phyloP scores from a whole-genome alignment of 768 basidiomycete genomes.

The Mycena chlorophos region DNA sequence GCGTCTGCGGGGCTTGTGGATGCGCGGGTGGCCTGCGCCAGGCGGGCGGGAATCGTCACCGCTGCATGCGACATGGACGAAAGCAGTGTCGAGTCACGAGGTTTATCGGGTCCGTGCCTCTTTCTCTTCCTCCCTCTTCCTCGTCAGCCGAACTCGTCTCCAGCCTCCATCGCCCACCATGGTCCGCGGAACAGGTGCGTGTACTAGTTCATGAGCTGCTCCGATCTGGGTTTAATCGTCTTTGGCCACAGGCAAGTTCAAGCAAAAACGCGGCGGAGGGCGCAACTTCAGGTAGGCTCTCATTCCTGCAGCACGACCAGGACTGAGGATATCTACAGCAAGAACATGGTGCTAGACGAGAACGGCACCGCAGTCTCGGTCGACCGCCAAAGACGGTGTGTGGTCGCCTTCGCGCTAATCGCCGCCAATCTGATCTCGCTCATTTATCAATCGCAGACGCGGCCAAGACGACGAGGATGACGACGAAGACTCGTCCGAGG shows the following conservation, averaged over 20 bases:
- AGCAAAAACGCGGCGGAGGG: slow-evolving; percentile 86
- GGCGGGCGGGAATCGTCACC: slow-evolving; percentile 81
- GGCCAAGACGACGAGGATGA: slow-evolving; percentile 38
- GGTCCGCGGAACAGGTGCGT: slow-evolving; percentile 52
- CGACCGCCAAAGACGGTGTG: slow-evolving; percentile 43
- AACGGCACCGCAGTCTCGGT: slow-evolving; percentile 54
- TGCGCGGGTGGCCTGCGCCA: slow-evolving; percentile 69
- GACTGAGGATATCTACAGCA: slow-evolving; percentile 38
- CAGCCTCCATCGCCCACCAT: slow-evolving; percentile 33
- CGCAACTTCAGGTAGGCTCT: slow-evolving; percentile 70
- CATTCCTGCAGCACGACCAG: slow-evolving; percentile 2
- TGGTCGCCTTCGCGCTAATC: slow-evolving; percentile 11
- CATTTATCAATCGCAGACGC: slow-evolving; percentile 17
- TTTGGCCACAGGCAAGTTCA: slow-evolving; percentile 82
- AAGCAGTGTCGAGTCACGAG: slow-evolving; percentile 5
- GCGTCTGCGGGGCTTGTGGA: slow-evolving; percentile 62
- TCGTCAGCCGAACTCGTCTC: no score
- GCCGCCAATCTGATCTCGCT: slow-evolving; percentile 13
- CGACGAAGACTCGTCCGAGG: slow-evolving; percentile 25
- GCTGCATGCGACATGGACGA: slow-evolving; percentile 54
- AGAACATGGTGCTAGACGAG: slow-evolving; percentile 58
- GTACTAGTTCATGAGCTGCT: neutral
- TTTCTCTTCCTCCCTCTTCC: slow-evolving; percentile 8
- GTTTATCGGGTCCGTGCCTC: slow-evolving; percentile 1
- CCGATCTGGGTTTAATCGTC: neutral